Percentiles rank a stretch among this genome's conserved stretches.
phyloP scores from a whole-genome alignment of 306 rosid genomes.

The Cicer chorassanicum region DNA sequence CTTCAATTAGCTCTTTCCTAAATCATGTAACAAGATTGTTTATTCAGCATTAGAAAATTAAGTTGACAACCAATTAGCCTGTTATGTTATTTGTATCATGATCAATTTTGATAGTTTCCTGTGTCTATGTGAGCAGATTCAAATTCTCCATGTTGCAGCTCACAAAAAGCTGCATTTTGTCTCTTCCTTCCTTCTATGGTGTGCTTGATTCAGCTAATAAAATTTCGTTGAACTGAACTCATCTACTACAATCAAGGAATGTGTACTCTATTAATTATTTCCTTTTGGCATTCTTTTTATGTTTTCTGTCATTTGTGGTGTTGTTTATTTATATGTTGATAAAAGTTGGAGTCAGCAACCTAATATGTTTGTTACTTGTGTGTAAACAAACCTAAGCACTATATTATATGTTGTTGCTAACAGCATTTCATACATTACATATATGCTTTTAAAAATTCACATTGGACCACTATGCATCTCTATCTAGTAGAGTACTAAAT shows the following conservation, averaged over 20 bases:
- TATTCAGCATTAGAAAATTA: background rate
- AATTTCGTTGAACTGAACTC: background rate
- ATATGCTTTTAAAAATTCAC: background rate
- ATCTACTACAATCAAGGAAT: conserved; percentile 14
- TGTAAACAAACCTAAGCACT: background rate
- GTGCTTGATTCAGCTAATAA: background rate
- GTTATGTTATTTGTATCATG: background rate
- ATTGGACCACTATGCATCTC: background rate
- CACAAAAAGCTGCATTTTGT: background rate
- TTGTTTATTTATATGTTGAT: background rate
- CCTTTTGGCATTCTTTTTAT: background rate
- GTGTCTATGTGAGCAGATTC: conserved; percentile 8
- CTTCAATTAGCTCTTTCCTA: background rate
- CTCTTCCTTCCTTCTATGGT: background rate
- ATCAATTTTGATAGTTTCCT: background rate
- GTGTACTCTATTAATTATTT: background rate
- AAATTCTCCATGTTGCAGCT: background rate
- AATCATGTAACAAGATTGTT: conserved; percentile 6
- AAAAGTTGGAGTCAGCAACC: no score
- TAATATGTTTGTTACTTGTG: no score
- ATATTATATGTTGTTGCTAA: background rate
- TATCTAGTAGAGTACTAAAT: background rate
- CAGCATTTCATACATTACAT: background rate
- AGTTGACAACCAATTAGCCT: background rate
- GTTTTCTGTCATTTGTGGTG: background rate